phyloP scores from a whole-genome alignment of 2,329 filamentous ascomycete species.

The Pseudohalonectria lignicola region DNA sequence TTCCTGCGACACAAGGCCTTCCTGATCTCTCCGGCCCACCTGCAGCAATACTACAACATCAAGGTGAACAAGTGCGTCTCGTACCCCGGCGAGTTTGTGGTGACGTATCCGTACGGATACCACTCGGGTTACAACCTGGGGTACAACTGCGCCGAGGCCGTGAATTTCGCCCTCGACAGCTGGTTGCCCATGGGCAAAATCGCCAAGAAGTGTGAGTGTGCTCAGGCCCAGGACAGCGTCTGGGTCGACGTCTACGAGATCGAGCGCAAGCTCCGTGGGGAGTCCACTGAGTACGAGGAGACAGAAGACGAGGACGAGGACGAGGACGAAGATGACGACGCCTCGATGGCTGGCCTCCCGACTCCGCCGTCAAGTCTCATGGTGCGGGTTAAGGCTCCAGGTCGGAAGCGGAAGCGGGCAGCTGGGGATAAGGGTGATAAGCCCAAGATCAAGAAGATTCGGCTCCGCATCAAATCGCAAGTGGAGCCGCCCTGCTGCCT shows the following conservation, averaged over 20 bases:
- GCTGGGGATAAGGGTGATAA: conserved; percentile 30
- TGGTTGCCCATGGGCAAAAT: conserved; percentile 94
- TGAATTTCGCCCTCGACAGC: conserved; percentile 92
- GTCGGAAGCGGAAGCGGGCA: conserved; percentile 58
- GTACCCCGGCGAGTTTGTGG: conserved; percentile 94
- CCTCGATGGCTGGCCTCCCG: conserved; percentile 54
- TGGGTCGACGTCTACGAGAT: conserved; percentile 98
- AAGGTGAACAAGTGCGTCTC: conserved; percentile 94
- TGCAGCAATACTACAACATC: conserved; percentile 84
- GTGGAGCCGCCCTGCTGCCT: conserved; percentile 76
- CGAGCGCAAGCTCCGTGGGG: conserved; percentile 83
- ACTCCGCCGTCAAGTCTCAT: conserved; percentile 69
- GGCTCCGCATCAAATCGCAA: conserved; percentile 60
- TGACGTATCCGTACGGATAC: conserved; percentile 97
- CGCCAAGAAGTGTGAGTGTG: conserved; percentile 93
- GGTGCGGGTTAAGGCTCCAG: conserved; percentile 49
- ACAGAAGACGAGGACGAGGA: conserved; percentile 61
- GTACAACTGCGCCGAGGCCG: conserved; percentile 97
- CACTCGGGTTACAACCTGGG: conserved; percentile 97
- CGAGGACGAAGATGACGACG: conserved; percentile 48
- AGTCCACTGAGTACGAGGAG: conserved; percentile 75
- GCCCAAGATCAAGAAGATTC: conserved; percentile 61
- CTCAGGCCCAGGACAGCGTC: conserved; percentile 89
- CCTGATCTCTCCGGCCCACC: conserved; percentile 80
- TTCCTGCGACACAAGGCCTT: conserved; percentile 98